A percentile compares a stretch with the other conserved stretches of the same genome.
Conservation (phyloP, 2,329 filamentous ascomycete genomes). For the Bipolaris zeicola region DNA sequence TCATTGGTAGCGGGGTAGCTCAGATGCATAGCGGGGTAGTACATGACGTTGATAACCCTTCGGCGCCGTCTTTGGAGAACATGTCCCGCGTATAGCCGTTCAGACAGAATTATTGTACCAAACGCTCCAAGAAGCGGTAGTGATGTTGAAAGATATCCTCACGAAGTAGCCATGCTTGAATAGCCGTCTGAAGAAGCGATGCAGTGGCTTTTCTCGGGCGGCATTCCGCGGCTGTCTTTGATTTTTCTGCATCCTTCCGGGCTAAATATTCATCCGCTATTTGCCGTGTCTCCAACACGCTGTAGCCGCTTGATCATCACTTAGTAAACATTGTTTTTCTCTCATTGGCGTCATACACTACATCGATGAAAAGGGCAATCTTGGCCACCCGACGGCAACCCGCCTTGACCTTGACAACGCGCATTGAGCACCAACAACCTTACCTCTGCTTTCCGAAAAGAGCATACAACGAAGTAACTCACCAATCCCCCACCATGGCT, state of each 20-base stretch:
- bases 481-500: constrained; percentile 16
- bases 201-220: background rate
- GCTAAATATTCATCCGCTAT: constrained; percentile 29
- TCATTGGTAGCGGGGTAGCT: constrained; percentile 34
- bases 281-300: constrained; percentile 12
- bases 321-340: constrained; percentile 1
- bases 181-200: background rate
- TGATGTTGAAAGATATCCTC: background rate
- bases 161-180: background rate
- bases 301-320: constrained; percentile 9
- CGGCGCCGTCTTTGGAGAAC: background rate
- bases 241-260: constrained; percentile 11
- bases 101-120: background rate
- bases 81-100: constrained; percentile 16
- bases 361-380: background rate
- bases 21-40: constrained; percentile 27
- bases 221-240: constrained; percentile 15
- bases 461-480: background rate
- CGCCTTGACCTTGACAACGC: background rate
- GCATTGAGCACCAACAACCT: background rate
- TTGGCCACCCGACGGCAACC: background rate
- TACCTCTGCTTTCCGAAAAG: background rate
- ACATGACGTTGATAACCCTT: constrained; percentile 17
- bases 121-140: background rate
- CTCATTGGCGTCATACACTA: background rate